A percentile compares a stretch with the other conserved stretches of the same genome.
Evolutionary conservation across 371 early-diverging fungal genomes (phyloP).

Genomic region (Mortierella sp.): DNA sequence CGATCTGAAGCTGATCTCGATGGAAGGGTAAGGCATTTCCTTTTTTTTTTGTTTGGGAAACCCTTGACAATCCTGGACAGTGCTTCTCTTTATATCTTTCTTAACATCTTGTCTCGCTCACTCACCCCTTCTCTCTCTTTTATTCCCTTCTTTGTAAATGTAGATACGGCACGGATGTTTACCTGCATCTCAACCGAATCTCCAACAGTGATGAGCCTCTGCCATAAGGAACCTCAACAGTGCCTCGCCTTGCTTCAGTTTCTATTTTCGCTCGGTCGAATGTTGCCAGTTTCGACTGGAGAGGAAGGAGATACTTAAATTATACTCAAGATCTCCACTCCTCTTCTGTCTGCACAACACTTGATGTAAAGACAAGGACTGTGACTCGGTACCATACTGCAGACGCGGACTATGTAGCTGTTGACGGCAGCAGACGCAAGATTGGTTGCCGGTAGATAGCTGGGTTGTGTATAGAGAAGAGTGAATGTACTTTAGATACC

Average conservation of each 20-base stretch:
- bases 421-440: too few relatives aligned
- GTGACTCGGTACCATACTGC: too few relatives aligned
- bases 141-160: conserved; percentile 1
- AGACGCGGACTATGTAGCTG: too few relatives aligned
- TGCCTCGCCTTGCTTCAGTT: not conserved
- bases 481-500: too few relatives aligned
- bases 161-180: conserved; percentile 94
- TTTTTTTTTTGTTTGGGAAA: not conserved
- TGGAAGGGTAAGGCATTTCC: conserved; percentile 88
- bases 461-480: too few relatives aligned
- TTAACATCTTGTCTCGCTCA: not conserved
- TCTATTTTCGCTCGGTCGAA: not conserved
- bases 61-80: too few relatives aligned
- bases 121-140: not conserved
- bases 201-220: conserved; percentile 94
- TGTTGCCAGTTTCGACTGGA: too few relatives aligned
- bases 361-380: too few relatives aligned
- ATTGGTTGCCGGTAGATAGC: too few relatives aligned
- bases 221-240: conserved; percentile 23
- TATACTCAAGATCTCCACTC: conserved; percentile 1
- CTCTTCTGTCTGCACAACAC: not conserved
- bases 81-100: not conserved
- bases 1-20: conserved; percentile 91
- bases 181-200: conserved; percentile 92
- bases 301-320: not conserved